Evolutionary conservation across 352 stramenopile genomes (phyloP).

Genomic region (Phytophthora kernoviae): DNA sequence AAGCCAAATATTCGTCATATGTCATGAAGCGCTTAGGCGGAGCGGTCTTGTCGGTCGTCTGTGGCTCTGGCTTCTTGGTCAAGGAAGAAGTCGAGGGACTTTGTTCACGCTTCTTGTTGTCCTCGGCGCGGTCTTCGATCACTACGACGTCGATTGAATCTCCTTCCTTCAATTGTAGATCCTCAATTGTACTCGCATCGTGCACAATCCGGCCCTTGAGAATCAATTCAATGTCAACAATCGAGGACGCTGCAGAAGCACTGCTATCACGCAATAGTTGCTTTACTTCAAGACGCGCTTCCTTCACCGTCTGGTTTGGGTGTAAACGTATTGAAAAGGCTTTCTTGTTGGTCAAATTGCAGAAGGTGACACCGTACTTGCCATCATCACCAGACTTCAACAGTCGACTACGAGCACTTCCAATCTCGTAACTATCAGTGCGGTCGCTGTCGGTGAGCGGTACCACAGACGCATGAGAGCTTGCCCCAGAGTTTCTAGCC

Average conservation of each 20-base stretch:
- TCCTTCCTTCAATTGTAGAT: conserved; percentile 64
- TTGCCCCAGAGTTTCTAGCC: conserved; percentile 12
- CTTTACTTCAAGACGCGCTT: conserved; percentile 64
- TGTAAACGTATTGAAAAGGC: conserved; percentile 64
- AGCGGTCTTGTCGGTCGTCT: conserved; percentile 24
- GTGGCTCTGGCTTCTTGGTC: conserved; percentile 38
- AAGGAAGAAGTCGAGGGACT: conserved; percentile 25
- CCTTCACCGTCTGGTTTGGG: conserved; percentile 55
- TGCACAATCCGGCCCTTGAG: conserved; percentile 65
- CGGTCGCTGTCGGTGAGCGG: conserved; percentile 58
- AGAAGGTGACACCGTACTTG: conserved; percentile 65
- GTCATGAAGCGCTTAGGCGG: conserved; percentile 74
- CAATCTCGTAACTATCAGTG: conserved; percentile 28
- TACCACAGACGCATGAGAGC: conserved; percentile 58
- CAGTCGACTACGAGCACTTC: conserved; percentile 26
- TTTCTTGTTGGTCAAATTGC: conserved; percentile 74
- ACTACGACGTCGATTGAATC: conserved; percentile 73
- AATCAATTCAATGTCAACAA: conserved; percentile 67
- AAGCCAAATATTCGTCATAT: conserved; percentile 81
- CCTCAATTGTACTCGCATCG: conserved; percentile 45
- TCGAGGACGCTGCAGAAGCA: conserved; percentile 26
- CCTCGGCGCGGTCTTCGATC: conserved; percentile 53
- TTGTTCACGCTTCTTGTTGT: conserved; percentile 38
- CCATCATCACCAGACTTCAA: conserved; percentile 58
- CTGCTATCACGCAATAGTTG: conserved; percentile 56